Evolutionary conservation across 352 stramenopile species (phyloP).

Genomic region (Pilasporangium apinafurcum): DNA sequence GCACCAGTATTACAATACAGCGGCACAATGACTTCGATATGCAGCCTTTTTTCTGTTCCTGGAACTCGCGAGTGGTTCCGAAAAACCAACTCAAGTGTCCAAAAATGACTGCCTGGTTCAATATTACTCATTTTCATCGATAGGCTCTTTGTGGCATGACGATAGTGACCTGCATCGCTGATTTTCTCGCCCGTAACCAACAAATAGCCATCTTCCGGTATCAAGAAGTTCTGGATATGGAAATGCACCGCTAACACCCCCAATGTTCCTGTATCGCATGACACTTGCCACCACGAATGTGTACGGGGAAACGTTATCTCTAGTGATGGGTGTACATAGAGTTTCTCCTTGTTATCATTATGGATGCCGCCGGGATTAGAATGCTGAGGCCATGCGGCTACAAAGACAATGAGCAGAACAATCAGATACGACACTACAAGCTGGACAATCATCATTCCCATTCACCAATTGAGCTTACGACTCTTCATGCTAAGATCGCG

Average conservation of each 20-base stretch:
- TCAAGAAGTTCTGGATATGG: conserved; percentile 13
- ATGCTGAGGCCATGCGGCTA: no score
- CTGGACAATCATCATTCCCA: no score
- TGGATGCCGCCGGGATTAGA: no score
- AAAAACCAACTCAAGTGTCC: conserved; percentile 22
- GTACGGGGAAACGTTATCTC: conserved; percentile 23
- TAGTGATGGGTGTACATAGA: no score
- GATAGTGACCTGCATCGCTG: conserved; percentile 7
- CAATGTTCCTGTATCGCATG: conserved; percentile 7
- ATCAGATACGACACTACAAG: no score
- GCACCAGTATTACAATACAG: conserved; percentile 2
- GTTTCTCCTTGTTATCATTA: no score
- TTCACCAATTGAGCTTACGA: no score
- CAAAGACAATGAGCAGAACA: no score
- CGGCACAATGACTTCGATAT: conserved; percentile 40
- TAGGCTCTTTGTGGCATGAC: no score
- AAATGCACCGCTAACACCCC: conserved; percentile 17
- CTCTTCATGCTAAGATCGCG: no score
- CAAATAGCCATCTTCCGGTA: conserved; percentile 32
- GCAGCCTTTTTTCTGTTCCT: conserved; percentile 12
- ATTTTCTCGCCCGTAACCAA: conserved; percentile 29
- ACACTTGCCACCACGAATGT: conserved; percentile 27
- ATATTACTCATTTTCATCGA: conserved; percentile 7
- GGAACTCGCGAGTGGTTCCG: neutral
- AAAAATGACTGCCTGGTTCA: conserved; percentile 44